Evolutionary conservation across 306 rosid genomes (phyloP).

Genomic region (Quercus wislizeni): DNA sequence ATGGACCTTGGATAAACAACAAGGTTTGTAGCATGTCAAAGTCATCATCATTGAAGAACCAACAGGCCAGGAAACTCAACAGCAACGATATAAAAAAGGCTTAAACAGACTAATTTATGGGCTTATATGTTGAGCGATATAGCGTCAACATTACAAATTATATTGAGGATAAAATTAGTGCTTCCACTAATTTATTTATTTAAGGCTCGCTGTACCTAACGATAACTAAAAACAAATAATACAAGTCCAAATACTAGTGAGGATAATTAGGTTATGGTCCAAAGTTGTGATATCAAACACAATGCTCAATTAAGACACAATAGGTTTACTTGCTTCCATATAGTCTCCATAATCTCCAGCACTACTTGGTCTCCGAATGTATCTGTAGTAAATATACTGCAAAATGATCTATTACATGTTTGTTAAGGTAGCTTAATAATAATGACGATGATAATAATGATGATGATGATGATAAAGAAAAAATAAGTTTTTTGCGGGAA

Average conservation of each 20-base stretch:
- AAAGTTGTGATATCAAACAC: neutral
- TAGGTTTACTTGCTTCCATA: slow-evolving; percentile 34
- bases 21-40: neutral
- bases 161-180: too few relatives aligned
- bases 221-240: too few relatives aligned
- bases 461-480: neutral
- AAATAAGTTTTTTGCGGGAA: neutral
- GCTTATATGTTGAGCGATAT: too few relatives aligned
- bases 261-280: too few relatives aligned
- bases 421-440: slow-evolving; percentile 34
- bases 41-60: neutral
- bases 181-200: too few relatives aligned
- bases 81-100: neutral
- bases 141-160: too few relatives aligned
- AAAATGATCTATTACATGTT: slow-evolving; percentile 49
- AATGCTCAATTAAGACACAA: slow-evolving; percentile 26
- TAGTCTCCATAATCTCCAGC: slow-evolving; percentile 24
- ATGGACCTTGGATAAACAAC: too few relatives aligned
- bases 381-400: slow-evolving; percentile 64
- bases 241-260: too few relatives aligned
- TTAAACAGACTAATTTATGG: too few relatives aligned
- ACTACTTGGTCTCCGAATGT: slow-evolving; percentile 8
- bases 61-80: neutral
- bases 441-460: neutral
- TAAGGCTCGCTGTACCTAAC: too few relatives aligned